These are phyloP conservation scores for Coleophoma eucalyptorum DNA, from an alignment of 2,329 filamentous ascomycete species.

Conservation along the genomic window DNA sequence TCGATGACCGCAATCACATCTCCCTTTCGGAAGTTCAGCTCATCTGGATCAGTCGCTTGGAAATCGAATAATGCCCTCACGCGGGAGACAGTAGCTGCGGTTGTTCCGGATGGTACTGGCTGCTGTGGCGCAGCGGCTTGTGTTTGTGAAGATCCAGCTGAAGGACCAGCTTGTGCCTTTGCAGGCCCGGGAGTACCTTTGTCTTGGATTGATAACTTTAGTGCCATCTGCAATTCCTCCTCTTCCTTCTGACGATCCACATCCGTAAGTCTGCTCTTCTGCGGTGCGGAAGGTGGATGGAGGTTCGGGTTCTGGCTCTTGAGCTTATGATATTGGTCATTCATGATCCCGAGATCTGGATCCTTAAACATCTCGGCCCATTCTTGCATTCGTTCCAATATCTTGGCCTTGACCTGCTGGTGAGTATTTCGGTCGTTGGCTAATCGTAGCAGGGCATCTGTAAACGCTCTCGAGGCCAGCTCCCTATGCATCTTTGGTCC, in stretches of 20 bases:
- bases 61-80: slow-evolving; percentile 95
- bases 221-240: slow-evolving; percentile 92
- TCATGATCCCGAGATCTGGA: slow-evolving; percentile 94
- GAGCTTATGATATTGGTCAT: slow-evolving; percentile 84
- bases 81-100: slow-evolving; percentile 91
- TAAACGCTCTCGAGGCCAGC: slow-evolving; percentile 71
- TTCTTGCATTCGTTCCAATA: slow-evolving; percentile 91
- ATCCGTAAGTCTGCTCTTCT: slow-evolving; percentile 88
- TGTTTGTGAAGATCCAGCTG: slow-evolving; percentile 32
- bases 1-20: slow-evolving; percentile 97
- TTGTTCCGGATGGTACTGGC: slow-evolving; percentile 75
- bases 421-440: slow-evolving; percentile 95
- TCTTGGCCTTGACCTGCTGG: slow-evolving; percentile 94
- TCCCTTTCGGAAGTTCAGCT: slow-evolving; percentile 93
- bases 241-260: slow-evolving; percentile 92
- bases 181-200: slow-evolving; percentile 60
- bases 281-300: slow-evolving; percentile 86
- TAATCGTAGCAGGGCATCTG: slow-evolving; percentile 85
- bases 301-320: slow-evolving; percentile 84
- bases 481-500: slow-evolving; percentile 66
- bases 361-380: slow-evolving; percentile 96
- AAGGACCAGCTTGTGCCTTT: slow-evolving; percentile 30
- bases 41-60: slow-evolving; percentile 86
- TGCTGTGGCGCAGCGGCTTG: slow-evolving; percentile 40
- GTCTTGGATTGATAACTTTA: slow-evolving; percentile 89